These are phyloP conservation scores for Plasmodium gallinaceum DNA, from an alignment of 169 alveolate species.

Conservation along the genomic window DNA sequence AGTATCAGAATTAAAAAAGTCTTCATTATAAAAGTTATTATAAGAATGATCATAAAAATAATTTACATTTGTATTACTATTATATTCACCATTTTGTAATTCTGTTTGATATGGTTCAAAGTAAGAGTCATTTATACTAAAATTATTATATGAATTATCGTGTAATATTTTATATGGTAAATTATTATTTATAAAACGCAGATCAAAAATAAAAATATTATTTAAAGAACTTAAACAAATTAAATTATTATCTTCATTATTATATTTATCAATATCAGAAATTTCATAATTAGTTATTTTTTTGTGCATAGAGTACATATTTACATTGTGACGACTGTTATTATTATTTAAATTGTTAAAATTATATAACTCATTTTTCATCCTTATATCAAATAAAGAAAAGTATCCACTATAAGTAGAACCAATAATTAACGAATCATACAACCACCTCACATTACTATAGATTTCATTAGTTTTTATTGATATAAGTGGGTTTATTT, in stretches of 20 bases:
- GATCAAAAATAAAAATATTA: constrained; percentile 44
- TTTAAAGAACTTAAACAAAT: constrained; percentile 59
- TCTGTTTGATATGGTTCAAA: constrained; percentile 60
- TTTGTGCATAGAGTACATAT: constrained; percentile 40
- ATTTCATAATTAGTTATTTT: constrained; percentile 68
- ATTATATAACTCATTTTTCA: constrained; percentile 9
- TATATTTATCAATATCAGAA: constrained; percentile 62
- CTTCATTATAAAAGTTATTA: constrained; percentile 49
- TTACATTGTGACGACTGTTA: neutral
- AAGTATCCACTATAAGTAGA: constrained; percentile 68
- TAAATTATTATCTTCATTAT: constrained; percentile 44
- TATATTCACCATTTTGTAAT: constrained; percentile 27
- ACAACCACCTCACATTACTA: constrained; percentile 63
- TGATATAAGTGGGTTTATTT: constrained; percentile 45
- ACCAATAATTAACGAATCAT: constrained; percentile 52
- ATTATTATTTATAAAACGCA: constrained; percentile 44
- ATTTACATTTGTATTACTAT: constrained; percentile 32
- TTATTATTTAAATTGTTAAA: neutral
- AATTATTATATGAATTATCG: constrained; percentile 53
- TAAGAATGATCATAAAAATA: constrained; percentile 61
- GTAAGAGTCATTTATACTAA: constrained; percentile 19
- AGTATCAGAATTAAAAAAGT: constrained; percentile 42
- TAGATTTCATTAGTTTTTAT: constrained; percentile 58
- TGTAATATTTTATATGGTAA: constrained; percentile 67
- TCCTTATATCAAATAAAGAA: constrained; percentile 59